Conservation (phyloP, 2,329 filamentous ascomycete genomes). For the Dothidotthia symphoricarpi region DNA sequence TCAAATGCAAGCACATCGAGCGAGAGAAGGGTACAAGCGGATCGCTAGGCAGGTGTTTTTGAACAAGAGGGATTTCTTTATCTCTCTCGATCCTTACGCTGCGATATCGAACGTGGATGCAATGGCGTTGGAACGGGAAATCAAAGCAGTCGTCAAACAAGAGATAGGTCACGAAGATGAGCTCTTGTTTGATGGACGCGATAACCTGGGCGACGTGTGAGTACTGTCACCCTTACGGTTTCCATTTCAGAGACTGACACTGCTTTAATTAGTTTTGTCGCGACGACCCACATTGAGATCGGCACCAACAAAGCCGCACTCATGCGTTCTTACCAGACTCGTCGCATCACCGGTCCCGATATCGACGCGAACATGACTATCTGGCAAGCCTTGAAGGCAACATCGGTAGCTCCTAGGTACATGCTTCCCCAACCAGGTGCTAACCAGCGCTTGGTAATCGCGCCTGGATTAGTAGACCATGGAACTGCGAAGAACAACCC, state of each 20-base stretch:
- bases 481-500: slow-evolving; percentile 36
- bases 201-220: slow-evolving; percentile 33
- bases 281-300: slow-evolving; percentile 30
- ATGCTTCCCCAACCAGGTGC: slow-evolving; percentile 13
- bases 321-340: slow-evolving; percentile 33
- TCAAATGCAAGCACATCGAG: slow-evolving; percentile 30
- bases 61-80: slow-evolving; percentile 30
- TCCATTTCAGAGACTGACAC: too few species aligned
- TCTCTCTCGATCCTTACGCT: slow-evolving; percentile 22
- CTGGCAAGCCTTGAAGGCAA: slow-evolving; percentile 29
- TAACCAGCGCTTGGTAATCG: slow-evolving; percentile 23
- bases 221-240: slow-evolving; percentile 1
- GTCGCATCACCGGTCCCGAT: slow-evolving; percentile 31
- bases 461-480: slow-evolving; percentile 32
- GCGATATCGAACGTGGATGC: slow-evolving; percentile 8
- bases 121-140: slow-evolving; percentile 19
- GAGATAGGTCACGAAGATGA: slow-evolving; percentile 21
- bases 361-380: slow-evolving; percentile 25
- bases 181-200: slow-evolving; percentile 22
- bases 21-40: slow-evolving; percentile 30
- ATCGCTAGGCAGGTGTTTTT: slow-evolving; percentile 25
- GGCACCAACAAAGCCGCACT: slow-evolving; percentile 30
- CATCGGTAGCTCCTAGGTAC: slow-evolving; percentile 26
- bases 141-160: slow-evolving; percentile 20
- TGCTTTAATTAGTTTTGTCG: slow-evolving; percentile 25